Conservation (phyloP, 1,284 basidiomycete genomes). For the Cerioporus squamosus region DNA sequence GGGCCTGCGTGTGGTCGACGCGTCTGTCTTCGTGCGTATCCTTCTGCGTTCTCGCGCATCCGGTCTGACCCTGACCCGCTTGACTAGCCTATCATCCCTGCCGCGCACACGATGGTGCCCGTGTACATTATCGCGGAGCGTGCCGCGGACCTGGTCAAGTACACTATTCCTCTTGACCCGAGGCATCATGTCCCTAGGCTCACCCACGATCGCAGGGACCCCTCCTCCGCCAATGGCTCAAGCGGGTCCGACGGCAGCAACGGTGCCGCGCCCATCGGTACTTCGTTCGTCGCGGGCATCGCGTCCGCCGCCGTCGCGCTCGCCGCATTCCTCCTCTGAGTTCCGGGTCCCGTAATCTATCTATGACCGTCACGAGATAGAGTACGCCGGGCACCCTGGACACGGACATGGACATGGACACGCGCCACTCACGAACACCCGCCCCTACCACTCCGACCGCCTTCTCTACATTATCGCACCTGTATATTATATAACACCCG, state of each 20-base stretch:
- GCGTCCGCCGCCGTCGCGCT: not conserved
- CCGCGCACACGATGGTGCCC: constrained; percentile 27
- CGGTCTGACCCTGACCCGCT: not conserved
- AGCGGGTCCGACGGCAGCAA: not conserved
- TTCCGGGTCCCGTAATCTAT: no score
- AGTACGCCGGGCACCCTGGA: no score
- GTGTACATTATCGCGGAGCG: constrained; percentile 31
- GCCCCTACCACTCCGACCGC: not conserved
- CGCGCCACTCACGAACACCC: not conserved
- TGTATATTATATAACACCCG: not conserved
- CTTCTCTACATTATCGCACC: not conserved
- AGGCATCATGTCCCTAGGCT: not conserved
- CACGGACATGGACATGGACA: not conserved
- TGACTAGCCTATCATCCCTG: constrained; percentile 27
- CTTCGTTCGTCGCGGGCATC: not conserved
- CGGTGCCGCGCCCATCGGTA: not conserved
- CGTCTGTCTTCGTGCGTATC: constrained; percentile 34
- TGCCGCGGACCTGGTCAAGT: constrained; percentile 30
- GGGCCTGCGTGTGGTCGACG: constrained; percentile 39
- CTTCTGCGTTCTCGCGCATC: not conserved
- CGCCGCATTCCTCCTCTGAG: not conserved
- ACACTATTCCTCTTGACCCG: not conserved
- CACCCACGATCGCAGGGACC: not conserved
- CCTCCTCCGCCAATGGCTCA: not conserved
- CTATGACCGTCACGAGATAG: no score